phyloP scores from a whole-genome alignment of 106 monocot species.

The Acorus calamus region DNA sequence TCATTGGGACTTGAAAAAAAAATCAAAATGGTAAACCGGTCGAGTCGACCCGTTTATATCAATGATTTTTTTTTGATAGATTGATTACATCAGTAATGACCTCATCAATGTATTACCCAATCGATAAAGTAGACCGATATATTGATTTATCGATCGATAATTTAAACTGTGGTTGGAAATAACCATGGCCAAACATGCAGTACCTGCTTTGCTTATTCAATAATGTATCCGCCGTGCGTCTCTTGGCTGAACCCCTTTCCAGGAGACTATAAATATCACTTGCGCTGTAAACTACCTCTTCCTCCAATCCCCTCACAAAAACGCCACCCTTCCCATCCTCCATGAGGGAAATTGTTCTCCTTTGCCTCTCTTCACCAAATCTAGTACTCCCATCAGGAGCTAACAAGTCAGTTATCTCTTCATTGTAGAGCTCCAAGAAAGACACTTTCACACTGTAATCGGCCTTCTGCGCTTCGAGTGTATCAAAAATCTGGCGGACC shows the following conservation, averaged over 20 bases:
- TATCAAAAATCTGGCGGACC: constrained; percentile 66
- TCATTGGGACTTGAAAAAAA: too few species aligned
- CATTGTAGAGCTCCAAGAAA: constrained; percentile 78
- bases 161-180: too few species aligned
- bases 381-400: constrained; percentile 38
- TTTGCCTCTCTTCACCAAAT: constrained; percentile 38
- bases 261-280: constrained; percentile 55
- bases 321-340: constrained; percentile 90
- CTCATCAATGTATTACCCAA: too few species aligned
- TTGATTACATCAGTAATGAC: too few species aligned
- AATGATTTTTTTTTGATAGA: too few species aligned
- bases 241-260: constrained; percentile 43
- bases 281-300: constrained; percentile 56
- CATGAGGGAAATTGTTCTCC: constrained; percentile 59
- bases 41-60: too few species aligned
- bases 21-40: too few species aligned
- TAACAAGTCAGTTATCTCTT: constrained; percentile 73
- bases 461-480: constrained; percentile 43
- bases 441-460: constrained; percentile 70
- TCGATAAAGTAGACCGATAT: too few species aligned
- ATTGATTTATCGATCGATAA: too few species aligned
- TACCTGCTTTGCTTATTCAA: constrained; percentile 80
- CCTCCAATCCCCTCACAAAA: constrained; percentile 68
- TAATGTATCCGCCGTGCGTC: constrained; percentile 52
- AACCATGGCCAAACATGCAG: too few species aligned